These are phyloP conservation scores for Psilocybe sp. DNA, from an alignment of 768 basidiomycete genomes.

Conservation along the genomic window DNA sequence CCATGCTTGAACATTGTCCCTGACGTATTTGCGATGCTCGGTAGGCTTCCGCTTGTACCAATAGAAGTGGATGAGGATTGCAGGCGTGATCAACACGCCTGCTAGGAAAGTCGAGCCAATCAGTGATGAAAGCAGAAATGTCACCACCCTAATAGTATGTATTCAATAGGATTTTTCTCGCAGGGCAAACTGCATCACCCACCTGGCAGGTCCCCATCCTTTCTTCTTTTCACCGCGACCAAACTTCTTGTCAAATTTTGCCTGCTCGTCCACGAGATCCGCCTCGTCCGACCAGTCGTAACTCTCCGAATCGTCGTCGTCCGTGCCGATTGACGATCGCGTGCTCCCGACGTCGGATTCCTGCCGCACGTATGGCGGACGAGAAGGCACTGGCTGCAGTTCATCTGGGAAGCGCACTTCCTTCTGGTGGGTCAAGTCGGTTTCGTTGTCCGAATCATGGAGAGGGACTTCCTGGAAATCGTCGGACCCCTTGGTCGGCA, in stretches of 20 bases:
- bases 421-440: conserved; percentile 4
- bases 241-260: conserved; percentile 61
- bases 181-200: conserved; percentile 3
- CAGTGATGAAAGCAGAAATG: conserved; percentile 67
- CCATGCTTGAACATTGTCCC: conserved; percentile 72
- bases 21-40: conserved; percentile 54
- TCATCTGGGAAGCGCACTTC: conserved; percentile 56
- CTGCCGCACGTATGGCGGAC: conserved; percentile 25
- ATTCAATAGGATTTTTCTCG: neutral
- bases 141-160: conserved; percentile 50
- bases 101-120: conserved; percentile 71
- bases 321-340: conserved; percentile 46
- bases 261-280: conserved; percentile 68
- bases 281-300: conserved; percentile 82
- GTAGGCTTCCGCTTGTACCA: conserved; percentile 65
- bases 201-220: conserved; percentile 58
- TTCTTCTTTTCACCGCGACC: conserved; percentile 42
- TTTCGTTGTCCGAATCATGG: conserved; percentile 8
- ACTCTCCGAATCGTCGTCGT: conserved; percentile 59
- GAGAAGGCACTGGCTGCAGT: conserved; percentile 23
- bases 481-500: neutral
- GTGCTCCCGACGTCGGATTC: conserved; percentile 30
- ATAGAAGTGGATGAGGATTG: conserved; percentile 62
- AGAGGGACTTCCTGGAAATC: neutral
- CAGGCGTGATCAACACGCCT: conserved; percentile 56